Evolutionary conservation across 208 protist genomes (phyloP).

Genomic region (Novymonas esmeraldas): DNA sequence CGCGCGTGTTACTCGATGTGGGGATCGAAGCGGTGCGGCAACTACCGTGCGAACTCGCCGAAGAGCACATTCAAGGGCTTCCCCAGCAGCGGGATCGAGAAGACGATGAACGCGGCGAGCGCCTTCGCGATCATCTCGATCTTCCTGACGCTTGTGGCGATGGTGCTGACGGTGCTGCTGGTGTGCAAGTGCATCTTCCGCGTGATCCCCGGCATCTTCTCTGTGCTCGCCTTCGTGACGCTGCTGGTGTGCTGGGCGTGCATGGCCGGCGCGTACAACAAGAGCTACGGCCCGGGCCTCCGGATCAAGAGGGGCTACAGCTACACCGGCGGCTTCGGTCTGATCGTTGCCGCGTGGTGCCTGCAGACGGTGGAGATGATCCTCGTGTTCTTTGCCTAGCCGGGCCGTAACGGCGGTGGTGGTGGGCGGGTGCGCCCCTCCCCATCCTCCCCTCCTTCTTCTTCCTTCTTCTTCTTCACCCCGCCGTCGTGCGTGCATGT

Average conservation of each 20-base stretch:
- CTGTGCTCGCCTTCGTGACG: constrained; percentile 23
- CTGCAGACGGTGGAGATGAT: constrained; percentile 32
- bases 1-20: constrained; percentile 43
- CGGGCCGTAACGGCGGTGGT: constrained; percentile 5
- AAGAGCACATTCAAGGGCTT: constrained; percentile 31
- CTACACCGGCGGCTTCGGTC: constrained; percentile 23
- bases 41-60: constrained; percentile 11
- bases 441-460: background rate
- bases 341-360: constrained; percentile 45
- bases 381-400: constrained; percentile 27
- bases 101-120: constrained; percentile 33
- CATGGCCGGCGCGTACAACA: constrained; percentile 31
- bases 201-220: constrained; percentile 26
- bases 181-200: constrained; percentile 17
- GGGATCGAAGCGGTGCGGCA: constrained; percentile 33
- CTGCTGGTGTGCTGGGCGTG: constrained; percentile 42
- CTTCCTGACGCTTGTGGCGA: constrained; percentile 28
- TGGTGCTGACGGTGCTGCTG: constrained; percentile 24
- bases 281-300: constrained; percentile 13
- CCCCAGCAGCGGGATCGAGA: constrained; percentile 9
- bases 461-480: no score
- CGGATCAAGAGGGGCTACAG: background rate
- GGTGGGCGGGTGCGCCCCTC: background rate
- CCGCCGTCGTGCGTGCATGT: no score
- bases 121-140: constrained; percentile 54